Base-by-base conservation (phyloP, 306 rosid species). In the Potentilla sterilis region DNA sequence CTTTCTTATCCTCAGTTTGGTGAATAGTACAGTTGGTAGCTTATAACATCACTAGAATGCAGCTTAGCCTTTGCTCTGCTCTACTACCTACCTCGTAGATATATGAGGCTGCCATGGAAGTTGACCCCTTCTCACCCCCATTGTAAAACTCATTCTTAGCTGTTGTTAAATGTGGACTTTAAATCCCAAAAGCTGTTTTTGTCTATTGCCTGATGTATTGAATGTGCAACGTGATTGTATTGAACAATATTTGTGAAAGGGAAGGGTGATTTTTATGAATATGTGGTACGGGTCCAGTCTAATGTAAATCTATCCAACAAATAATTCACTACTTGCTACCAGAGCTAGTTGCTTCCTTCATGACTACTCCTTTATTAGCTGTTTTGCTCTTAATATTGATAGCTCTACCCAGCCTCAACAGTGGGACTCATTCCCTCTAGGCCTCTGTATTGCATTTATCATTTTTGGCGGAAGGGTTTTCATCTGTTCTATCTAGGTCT, bases 181-280 rank as follows among this genome's bases (percentile, higher is more conserved):
- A 22, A 79, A 70, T 71, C 69, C 81, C 66, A 75, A 83, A 83
- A 83, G 83, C 40, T 58, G 21, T 49, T 65, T 49, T 71, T 83
- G 83, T 75, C 78, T 42, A 51, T 70, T 64, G 24, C 63, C 22
- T 18, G 55, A 46, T 55, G 65, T 38, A 72, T 9, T 65, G 8
- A 13, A 41, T 42, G 37, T 51, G 32, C 43, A 10, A 38, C 4
- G 11, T 48, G 14, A 63, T 62, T 62, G 69, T 40, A 24, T 72
- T 15, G 37, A 24, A 34, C 73, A 21, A 28, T 70, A 28, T 70
- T 48, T 70, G 41, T 51, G 38, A 22, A 9, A 32, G 62, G 18
- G 44, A 1, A 34, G 61, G 11, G 16, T 0, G 46, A 64, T 64
- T 9, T 64, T 16, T 37, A 37, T 16, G 69, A 35, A 9, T 16